Conservation (phyloP, 495 filamentous ascomycete species). For the Xylaria longipes region DNA sequence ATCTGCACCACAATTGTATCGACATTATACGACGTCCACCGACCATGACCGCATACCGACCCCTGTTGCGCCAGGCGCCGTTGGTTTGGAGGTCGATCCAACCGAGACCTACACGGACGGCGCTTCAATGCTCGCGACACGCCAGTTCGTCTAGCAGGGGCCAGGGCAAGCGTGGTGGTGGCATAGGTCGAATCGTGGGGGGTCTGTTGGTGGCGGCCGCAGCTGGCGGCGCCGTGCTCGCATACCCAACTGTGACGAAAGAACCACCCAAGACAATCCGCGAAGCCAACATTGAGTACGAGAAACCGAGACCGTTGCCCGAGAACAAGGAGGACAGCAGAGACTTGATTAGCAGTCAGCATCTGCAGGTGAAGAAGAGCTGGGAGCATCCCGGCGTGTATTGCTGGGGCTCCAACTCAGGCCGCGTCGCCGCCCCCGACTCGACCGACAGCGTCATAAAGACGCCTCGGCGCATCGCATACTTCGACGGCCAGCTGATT, state of each 20-base stretch:
- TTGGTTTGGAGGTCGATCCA: constrained; percentile 29
- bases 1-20: background rate
- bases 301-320: constrained; percentile 60
- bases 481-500: constrained; percentile 84
- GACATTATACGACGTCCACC: background rate
- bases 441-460: constrained; percentile 79
- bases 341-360: constrained; percentile 75
- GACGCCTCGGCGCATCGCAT: constrained; percentile 75
- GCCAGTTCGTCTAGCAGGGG: constrained; percentile 28
- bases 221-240: constrained; percentile 32
- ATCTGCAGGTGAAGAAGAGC: constrained; percentile 85
- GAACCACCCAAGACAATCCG: constrained; percentile 27
- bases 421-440: constrained; percentile 82
- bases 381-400: constrained; percentile 91
- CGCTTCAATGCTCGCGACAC: constrained; percentile 43
- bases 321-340: constrained; percentile 70
- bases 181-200: constrained; percentile 25
- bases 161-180: constrained; percentile 22
- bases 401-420: constrained; percentile 90
- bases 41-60: constrained; percentile 35
- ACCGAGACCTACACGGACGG: background rate
- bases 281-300: constrained; percentile 61
- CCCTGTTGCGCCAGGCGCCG: constrained; percentile 34
- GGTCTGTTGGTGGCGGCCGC: constrained; percentile 31
- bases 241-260: constrained; percentile 33